A percentile compares a stretch with the other conserved stretches of the same genome.
These are phyloP conservation scores for Scytalidium sp. DNA, from an alignment of 2,329 filamentous ascomycete species.

Conservation along the genomic window DNA sequence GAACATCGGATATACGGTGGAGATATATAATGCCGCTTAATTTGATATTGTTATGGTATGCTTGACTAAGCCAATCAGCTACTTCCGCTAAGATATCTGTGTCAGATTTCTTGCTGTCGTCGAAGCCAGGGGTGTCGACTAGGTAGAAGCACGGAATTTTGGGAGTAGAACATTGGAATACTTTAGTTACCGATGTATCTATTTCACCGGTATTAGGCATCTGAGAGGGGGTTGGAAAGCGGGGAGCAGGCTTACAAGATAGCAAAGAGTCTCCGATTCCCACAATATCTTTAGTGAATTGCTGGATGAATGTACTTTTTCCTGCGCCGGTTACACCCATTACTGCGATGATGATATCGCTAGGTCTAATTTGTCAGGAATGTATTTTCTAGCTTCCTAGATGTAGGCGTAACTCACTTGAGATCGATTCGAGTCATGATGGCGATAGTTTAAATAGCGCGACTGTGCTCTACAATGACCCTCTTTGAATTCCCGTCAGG, in stretches of 20 bases:
- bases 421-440: no score
- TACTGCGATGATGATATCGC: no score
- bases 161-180: slow-evolving; percentile 6
- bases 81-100: slow-evolving; percentile 37
- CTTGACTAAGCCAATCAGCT: slow-evolving; percentile 27
- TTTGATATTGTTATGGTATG: slow-evolving; percentile 22
- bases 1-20: slow-evolving; percentile 39
- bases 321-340: slow-evolving; percentile 10
- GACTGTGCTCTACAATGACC: no score
- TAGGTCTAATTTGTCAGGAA: no score
- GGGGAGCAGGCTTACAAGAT: slow-evolving; percentile 6
- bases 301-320: slow-evolving; percentile 7
- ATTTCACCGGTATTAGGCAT: not conserved
- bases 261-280: slow-evolving; percentile 5
- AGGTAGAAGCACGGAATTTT: slow-evolving; percentile 17
- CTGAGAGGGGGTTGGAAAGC: no score
- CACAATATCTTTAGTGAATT: slow-evolving; percentile 1
- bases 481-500: no score
- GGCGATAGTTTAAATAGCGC: no score
- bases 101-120: slow-evolving; percentile 36
- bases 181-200: not conserved
- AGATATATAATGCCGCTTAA: slow-evolving; percentile 43
- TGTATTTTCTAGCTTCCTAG: no score
- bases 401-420: no score
- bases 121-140: slow-evolving; percentile 42